phyloP scores from a whole-genome alignment of 2,329 filamentous ascomycete species.

The Stagonosporopsis vannaccii region DNA sequence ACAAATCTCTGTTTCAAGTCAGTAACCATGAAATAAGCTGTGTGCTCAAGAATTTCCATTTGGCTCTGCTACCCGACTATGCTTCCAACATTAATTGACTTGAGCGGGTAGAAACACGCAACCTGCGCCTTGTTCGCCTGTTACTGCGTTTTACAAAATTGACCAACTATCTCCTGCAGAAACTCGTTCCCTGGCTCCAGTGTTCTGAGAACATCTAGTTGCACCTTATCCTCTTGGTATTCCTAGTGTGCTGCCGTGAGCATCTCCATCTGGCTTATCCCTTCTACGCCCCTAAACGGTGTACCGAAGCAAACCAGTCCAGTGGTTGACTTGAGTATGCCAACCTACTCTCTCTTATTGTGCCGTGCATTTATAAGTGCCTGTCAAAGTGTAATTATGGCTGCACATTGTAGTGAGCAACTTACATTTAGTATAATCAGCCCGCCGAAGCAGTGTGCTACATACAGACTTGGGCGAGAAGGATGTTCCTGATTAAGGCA shows the following conservation, averaged over 20 bases:
- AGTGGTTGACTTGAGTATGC: not conserved
- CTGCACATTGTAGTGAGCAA: not conserved
- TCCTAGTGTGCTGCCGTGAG: constrained; percentile 31
- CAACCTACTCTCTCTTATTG: not conserved
- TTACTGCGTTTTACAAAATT: constrained; percentile 25
- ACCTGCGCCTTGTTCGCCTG: constrained; percentile 27
- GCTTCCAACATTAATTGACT: constrained; percentile 35
- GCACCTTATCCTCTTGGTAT: constrained; percentile 27
- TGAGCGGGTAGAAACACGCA: constrained; percentile 35
- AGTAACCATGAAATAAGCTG: constrained; percentile 1
- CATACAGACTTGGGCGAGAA: not conserved
- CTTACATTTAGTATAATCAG: not conserved
- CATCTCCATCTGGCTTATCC: constrained; percentile 35
- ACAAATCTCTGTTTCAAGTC: constrained; percentile 24
- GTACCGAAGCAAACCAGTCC: constrained; percentile 24
- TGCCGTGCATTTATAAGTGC: not conserved
- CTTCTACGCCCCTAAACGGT: constrained; percentile 34
- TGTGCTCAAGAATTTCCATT: constrained; percentile 23
- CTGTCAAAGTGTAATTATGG: not conserved
- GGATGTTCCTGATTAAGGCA: not conserved
- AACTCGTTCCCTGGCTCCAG: constrained; percentile 33
- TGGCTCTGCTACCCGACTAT: constrained; percentile 33
- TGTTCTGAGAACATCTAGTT: constrained; percentile 26
- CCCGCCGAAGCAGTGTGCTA: not conserved
- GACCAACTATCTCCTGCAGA: constrained; percentile 32